phyloP scores from a whole-genome alignment of 805 yeast genomes.

The Starmera amethionina region DNA sequence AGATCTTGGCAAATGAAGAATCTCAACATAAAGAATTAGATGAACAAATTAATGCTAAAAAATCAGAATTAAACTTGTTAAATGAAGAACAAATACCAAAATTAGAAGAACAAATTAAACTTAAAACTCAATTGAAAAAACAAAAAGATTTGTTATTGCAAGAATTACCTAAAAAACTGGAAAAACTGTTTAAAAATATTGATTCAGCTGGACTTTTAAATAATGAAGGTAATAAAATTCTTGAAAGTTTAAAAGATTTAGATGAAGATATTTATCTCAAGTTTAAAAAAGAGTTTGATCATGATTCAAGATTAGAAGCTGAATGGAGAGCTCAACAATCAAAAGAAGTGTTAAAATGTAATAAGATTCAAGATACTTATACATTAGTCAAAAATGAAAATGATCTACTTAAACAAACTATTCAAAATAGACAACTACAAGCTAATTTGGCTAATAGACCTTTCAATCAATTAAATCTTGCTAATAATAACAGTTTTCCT shows the following conservation, averaged over 20 bases:
- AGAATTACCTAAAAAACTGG: slow-evolving; percentile 8
- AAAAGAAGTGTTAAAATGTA: slow-evolving; percentile 23
- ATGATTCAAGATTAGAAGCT: slow-evolving; percentile 26
- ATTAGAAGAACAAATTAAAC: slow-evolving; percentile 11
- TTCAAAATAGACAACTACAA: too few species aligned
- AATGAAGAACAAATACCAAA: slow-evolving; percentile 4
- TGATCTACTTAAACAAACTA: slow-evolving; percentile 4
- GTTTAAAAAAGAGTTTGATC: slow-evolving; percentile 19
- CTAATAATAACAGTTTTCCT: neutral
- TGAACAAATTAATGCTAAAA: slow-evolving; percentile 8
- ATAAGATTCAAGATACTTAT: slow-evolving; percentile 14
- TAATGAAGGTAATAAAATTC: slow-evolving; percentile 12
- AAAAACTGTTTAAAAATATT: slow-evolving; percentile 8
- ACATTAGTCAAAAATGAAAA: slow-evolving; percentile 8
- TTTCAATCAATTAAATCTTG: neutral
- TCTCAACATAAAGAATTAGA: slow-evolving; percentile 10
- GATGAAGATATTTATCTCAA: slow-evolving; percentile 5
- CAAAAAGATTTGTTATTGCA: slow-evolving; percentile 11
- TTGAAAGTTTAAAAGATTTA: slow-evolving; percentile 12
- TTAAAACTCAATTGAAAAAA: slow-evolving; percentile 9
- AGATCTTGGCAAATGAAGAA: slow-evolving; percentile 10
- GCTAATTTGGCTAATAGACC: too few species aligned
- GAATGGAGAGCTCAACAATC: slow-evolving; percentile 31
- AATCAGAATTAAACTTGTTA: slow-evolving; percentile 1
- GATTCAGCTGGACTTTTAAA: slow-evolving; percentile 14